Conservation (phyloP, 2,329 filamentous ascomycete species). For the Fusarium mangiferae region DNA sequence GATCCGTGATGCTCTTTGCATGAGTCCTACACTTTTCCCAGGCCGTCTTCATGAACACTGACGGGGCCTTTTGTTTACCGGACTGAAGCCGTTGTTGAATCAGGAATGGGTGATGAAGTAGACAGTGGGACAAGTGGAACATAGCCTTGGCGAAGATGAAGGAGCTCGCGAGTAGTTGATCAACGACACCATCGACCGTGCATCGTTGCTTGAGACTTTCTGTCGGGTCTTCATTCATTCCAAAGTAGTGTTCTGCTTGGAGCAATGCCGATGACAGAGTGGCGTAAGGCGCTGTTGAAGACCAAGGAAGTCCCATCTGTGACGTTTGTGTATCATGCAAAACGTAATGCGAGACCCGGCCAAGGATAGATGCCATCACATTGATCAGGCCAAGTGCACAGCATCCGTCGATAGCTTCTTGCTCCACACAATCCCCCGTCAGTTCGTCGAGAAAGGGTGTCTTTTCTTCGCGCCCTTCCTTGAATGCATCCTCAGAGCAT, state of each 20-base stretch:
- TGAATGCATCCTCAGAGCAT: conserved; percentile 2
- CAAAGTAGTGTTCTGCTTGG: conserved; percentile 8
- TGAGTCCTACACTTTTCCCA: conserved; percentile 15
- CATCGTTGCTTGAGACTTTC: conserved; percentile 1
- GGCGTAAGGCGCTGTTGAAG: not conserved
- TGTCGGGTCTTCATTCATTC: not conserved
- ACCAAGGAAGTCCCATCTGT: not conserved
- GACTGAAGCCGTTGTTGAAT: conserved; percentile 12
- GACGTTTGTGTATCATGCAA: not conserved
- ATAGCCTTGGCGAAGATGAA: conserved; percentile 23
- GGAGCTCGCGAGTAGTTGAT: conserved; percentile 1
- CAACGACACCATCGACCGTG: not conserved
- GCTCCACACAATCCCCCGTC: not conserved
- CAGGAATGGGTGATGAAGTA: conserved; percentile 7
- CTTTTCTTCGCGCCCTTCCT: not conserved
- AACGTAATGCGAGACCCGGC: conserved; percentile 1
- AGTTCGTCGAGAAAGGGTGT: not conserved
- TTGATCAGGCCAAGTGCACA: not conserved
- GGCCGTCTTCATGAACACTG: conserved; percentile 3
- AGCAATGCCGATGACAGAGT: not conserved
- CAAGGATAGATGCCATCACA: conserved; percentile 12
- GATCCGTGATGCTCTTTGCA: not conserved
- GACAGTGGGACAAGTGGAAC: conserved; percentile 12
- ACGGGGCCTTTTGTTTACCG: conserved; percentile 3
- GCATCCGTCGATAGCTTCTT: not conserved